phyloP scores from a whole-genome alignment of 225 moss, liverwort and hornwort species.

The Climacium dendroides region DNA sequence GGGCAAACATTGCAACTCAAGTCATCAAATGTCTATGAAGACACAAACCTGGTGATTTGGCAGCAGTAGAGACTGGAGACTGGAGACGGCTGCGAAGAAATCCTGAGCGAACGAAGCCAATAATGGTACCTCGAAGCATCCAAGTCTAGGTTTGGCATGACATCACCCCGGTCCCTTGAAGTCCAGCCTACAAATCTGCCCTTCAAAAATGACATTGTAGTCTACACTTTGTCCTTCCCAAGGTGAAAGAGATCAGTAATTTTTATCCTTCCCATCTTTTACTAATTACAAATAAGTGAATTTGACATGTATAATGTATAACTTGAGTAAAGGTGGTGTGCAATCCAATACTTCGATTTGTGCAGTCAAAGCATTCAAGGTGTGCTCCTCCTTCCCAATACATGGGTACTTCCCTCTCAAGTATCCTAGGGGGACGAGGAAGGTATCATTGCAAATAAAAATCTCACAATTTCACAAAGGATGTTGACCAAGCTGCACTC shows the following conservation, averaged over 20 bases:
- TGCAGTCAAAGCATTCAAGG: rapidly evolving
- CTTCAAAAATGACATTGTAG: background rate
- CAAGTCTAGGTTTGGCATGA: background rate
- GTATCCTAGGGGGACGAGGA: rapidly evolving
- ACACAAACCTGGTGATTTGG: background rate
- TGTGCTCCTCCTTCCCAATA: background rate
- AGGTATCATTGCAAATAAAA: background rate
- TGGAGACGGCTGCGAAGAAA: no score
- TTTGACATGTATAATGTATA: background rate
- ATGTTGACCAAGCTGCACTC: rapidly evolving
- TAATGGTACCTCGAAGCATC: background rate
- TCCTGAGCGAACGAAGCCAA: background rate
- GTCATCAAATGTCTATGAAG: background rate
- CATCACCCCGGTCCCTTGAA: background rate
- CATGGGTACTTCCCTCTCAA: rapidly evolving
- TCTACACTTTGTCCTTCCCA: background rate
- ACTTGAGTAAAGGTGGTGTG: background rate
- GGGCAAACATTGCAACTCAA: background rate
- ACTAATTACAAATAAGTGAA: background rate
- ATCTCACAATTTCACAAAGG: background rate
- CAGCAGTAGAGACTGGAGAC: no score
- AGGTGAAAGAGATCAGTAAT: background rate
- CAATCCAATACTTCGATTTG: background rate
- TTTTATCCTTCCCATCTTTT: background rate
- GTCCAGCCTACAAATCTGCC: background rate